phyloP scores from a whole-genome alignment of 176 grass and related monocot species.

The Otatea glauca region DNA sequence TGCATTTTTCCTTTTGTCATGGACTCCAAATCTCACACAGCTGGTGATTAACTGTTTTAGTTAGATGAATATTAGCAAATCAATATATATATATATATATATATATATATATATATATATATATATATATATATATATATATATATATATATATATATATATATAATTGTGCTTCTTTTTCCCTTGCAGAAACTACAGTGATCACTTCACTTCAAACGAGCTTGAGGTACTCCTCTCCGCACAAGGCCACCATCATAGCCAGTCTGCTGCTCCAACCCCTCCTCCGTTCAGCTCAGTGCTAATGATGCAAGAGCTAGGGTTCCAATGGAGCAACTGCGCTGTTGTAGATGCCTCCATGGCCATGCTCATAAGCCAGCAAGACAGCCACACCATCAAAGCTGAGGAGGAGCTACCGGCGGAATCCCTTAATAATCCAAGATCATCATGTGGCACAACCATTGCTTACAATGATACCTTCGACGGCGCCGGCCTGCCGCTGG shows the following conservation, averaged over 20 bases:
- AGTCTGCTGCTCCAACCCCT: constrained; percentile 32
- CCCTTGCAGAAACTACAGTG: constrained; percentile 49
- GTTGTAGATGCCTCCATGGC: constrained; percentile 22
- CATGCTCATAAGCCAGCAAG: constrained; percentile 39
- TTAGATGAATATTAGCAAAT: not conserved
- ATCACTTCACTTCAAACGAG: constrained; percentile 39
- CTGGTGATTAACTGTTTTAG: not conserved
- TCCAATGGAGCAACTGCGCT: constrained; percentile 62
- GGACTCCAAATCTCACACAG: not conserved
- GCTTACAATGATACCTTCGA: constrained; percentile 32
- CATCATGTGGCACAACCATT: constrained; percentile 43
- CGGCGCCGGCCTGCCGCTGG: constrained; percentile 34
- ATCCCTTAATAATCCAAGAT: constrained; percentile 1
- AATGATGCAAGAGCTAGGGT: constrained; percentile 85
- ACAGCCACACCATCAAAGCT: constrained; percentile 53
- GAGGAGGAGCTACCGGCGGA: constrained; percentile 31
- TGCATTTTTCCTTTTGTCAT: constrained; percentile 47
- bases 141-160: not conserved
- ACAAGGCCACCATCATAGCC: constrained; percentile 49
- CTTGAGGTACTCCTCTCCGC: constrained; percentile 47
- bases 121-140: not conserved
- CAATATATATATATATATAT: not conserved
- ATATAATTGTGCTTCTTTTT: not conserved
- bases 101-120: not conserved
- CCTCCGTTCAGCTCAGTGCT: constrained; percentile 51